Evolutionary conservation across 2,329 filamentous ascomycete species (phyloP).

Genomic region (Exophiala xenobiotica): DNA sequence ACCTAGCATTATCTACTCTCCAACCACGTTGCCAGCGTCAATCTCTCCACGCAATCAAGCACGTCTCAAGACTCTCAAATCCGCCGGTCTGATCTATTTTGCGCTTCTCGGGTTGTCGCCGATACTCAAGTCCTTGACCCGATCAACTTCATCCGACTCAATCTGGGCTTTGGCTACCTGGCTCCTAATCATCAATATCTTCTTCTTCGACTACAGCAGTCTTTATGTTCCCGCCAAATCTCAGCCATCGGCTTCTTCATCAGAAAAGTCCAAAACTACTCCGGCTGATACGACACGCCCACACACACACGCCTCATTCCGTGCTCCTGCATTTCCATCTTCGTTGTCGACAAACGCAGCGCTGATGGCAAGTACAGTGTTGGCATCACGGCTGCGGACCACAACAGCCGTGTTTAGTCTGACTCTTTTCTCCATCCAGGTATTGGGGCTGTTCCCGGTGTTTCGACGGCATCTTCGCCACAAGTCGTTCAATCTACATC

Average conservation of each 20-base stretch:
- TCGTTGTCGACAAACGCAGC: slow-evolving; percentile 90
- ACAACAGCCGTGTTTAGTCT: slow-evolving; percentile 94
- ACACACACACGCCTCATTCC: slow-evolving; percentile 12
- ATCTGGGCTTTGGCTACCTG: slow-evolving; percentile 98
- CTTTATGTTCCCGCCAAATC: slow-evolving; percentile 20
- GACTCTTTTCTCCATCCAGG: slow-evolving; percentile 93
- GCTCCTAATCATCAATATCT: slow-evolving; percentile 91
- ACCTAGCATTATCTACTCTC: slow-evolving; percentile 34
- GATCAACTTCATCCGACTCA: slow-evolving; percentile 85
- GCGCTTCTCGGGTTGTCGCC: slow-evolving; percentile 88
- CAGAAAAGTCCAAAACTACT: slow-evolving; percentile 10
- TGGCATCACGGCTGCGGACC: slow-evolving; percentile 82
- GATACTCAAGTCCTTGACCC: slow-evolving; percentile 94
- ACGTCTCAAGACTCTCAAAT: slow-evolving; percentile 80
- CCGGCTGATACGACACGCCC: slow-evolving; percentile 9
- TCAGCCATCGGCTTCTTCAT: slow-evolving; percentile 2
- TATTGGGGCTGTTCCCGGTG: slow-evolving; percentile 96
- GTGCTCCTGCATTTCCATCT: slow-evolving; percentile 51
- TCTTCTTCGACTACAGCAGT: slow-evolving; percentile 95
- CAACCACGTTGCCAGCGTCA: slow-evolving; percentile 37
- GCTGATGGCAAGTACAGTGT: slow-evolving; percentile 91
- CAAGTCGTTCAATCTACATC: slow-evolving; percentile 77
- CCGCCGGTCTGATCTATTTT: slow-evolving; percentile 87
- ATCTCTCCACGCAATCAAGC: slow-evolving; percentile 59
- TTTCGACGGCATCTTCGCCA: slow-evolving; percentile 86